Percentiles rank a stretch among this genome's conserved stretches.
Evolutionary conservation across 768 basidiomycete species (phyloP).

Genomic region (Lactarius deliciosus): DNA sequence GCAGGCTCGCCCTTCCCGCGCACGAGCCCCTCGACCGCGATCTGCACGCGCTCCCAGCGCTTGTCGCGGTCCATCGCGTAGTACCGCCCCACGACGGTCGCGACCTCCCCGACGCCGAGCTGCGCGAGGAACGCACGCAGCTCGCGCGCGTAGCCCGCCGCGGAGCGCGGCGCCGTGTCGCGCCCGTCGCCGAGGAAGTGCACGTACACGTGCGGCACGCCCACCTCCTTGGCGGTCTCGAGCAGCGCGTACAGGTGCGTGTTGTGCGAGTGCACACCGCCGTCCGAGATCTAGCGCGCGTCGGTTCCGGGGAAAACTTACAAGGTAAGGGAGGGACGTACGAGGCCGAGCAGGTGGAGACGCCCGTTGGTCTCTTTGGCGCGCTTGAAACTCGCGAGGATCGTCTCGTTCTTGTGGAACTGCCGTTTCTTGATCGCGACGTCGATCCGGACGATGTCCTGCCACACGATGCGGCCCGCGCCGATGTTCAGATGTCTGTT

Average conservation of each 20-base stretch:
- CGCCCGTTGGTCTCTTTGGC: conserved; percentile 84
- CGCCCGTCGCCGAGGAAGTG: conserved; percentile 96
- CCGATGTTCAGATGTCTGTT: conserved; percentile 92
- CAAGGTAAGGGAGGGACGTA: conserved; percentile 36
- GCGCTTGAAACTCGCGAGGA: conserved; percentile 68
- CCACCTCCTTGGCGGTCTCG: conserved; percentile 83
- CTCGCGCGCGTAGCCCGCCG: conserved; percentile 73
- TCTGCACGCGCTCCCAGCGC: conserved; percentile 92
- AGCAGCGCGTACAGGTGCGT: conserved; percentile 86
- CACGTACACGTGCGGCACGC: conserved; percentile 82
- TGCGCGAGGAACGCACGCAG: conserved; percentile 75
- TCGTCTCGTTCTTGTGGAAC: conserved; percentile 76
- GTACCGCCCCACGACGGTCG: conserved; percentile 87
- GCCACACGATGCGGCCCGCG: conserved; percentile 94
- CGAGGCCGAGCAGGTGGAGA: conserved; percentile 85
- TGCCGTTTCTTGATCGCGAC: conserved; percentile 85
- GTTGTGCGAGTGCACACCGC: conserved; percentile 97
- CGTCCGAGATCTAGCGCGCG: conserved; percentile 73
- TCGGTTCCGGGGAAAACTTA: conserved; percentile 11
- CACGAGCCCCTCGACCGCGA: conserved; percentile 83
- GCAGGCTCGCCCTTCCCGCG: conserved; percentile 58
- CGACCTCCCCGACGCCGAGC: conserved; percentile 75
- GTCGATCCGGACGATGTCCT: conserved; percentile 95
- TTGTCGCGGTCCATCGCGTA: conserved; percentile 98
- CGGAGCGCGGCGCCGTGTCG: conserved; percentile 87